phyloP scores from a whole-genome alignment of 2,329 filamentous ascomycete species.

The Colletotrichum musae region DNA sequence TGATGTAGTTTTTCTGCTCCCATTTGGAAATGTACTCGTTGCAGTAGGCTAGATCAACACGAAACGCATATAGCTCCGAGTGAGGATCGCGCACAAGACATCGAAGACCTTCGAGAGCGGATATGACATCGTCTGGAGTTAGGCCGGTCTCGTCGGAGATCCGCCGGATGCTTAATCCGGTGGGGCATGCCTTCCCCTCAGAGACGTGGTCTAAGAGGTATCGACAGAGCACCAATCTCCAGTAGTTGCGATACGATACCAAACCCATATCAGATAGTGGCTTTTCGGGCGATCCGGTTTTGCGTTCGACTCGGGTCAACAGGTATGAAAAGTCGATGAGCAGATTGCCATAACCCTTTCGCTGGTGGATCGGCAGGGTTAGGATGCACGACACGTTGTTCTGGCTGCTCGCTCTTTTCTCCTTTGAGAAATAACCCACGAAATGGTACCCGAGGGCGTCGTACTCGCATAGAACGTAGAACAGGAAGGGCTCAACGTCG shows the following conservation, averaged over 20 bases:
- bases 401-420: constrained; percentile 92
- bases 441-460: constrained; percentile 95
- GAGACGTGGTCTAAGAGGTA: constrained; percentile 77
- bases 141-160: constrained; percentile 94
- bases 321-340: constrained; percentile 99
- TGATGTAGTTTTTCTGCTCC: constrained; percentile 90
- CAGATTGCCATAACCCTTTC: constrained; percentile 96
- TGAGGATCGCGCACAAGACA: constrained; percentile 91
- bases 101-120: constrained; percentile 89
- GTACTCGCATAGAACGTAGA: constrained; percentile 97
- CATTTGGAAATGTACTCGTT: constrained; percentile 90
- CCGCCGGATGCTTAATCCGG: constrained; percentile 71
- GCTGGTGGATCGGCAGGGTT: constrained; percentile 94
- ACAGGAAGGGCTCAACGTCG: constrained; percentile 96
- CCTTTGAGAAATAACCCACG: constrained; percentile 99
- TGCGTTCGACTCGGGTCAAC: constrained; percentile 90
- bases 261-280: constrained; percentile 97
- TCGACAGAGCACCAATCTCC: constrained; percentile 89
- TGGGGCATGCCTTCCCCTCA: constrained; percentile 50
- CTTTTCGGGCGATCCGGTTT: constrained; percentile 97
- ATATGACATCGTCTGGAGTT: constrained; percentile 96
- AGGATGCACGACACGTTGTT: constrained; percentile 99
- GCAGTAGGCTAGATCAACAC: constrained; percentile 89
- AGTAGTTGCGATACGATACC: constrained; percentile 97
- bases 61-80: constrained; percentile 89